A percentile compares a stretch with the other conserved stretches of the same genome.
Evolutionary conservation across 2,329 filamentous ascomycete genomes (phyloP).

Genomic region (Clonostachys solani): DNA sequence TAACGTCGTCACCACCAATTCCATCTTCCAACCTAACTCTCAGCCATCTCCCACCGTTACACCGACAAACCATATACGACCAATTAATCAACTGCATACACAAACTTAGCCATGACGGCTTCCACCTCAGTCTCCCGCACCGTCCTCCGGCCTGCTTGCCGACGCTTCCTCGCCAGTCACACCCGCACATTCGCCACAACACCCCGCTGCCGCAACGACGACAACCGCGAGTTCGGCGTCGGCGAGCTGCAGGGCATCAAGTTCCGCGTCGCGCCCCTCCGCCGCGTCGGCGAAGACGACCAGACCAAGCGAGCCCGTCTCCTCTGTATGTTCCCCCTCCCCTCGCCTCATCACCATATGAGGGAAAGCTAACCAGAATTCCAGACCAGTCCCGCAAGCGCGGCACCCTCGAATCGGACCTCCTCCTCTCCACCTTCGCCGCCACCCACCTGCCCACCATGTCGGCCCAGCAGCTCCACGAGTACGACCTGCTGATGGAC

Average conservation of each 20-base stretch:
- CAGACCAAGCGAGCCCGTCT: constrained; percentile 86
- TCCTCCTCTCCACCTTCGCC: constrained; percentile 94
- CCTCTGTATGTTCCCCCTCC: constrained; percentile 46
- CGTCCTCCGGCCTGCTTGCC: constrained; percentile 5
- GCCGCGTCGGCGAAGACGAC: constrained; percentile 76
- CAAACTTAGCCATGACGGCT: constrained; percentile 6
- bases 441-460: constrained; percentile 72
- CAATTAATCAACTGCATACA: neutral
- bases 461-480: constrained; percentile 65
- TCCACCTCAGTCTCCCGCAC: constrained; percentile 7
- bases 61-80: neutral
- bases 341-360: constrained; percentile 1
- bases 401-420: constrained; percentile 91
- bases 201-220: constrained; percentile 9
- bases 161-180: neutral
- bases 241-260: constrained; percentile 83
- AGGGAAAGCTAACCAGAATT: neutral
- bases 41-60: neutral
- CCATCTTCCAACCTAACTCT: neutral
- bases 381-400: constrained; percentile 94
- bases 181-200: constrained; percentile 1
- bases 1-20: neutral
- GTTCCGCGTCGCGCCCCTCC: constrained; percentile 88
- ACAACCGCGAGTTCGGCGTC: constrained; percentile 61
- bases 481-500: constrained; percentile 92